Evolutionary conservation across 2,329 filamentous ascomycete species (phyloP).

Genomic region (Aspergillus flavus): DNA sequence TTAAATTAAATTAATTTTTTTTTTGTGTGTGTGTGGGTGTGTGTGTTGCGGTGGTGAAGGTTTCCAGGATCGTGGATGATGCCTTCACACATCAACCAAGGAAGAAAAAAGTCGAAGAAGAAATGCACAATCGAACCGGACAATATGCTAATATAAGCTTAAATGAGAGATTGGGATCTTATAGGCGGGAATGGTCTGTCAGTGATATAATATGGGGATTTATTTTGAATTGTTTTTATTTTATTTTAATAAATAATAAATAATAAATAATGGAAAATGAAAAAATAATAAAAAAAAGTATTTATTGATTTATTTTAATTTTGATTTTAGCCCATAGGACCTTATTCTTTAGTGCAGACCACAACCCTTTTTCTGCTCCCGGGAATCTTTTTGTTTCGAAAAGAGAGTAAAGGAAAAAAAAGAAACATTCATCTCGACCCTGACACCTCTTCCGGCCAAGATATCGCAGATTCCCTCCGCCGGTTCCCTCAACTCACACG

Average conservation of each 20-base stretch:
- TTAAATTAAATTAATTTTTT: not conserved
- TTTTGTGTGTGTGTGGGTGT: not conserved
- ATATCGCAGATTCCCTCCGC: not conserved
- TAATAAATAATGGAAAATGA: not conserved
- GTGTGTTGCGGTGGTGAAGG: not conserved
- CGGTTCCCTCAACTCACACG: not conserved
- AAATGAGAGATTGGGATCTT: not conserved
- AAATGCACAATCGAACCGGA: not conserved
- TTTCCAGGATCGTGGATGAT: not conserved
- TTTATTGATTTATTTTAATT: not conserved
- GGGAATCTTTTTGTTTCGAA: not conserved
- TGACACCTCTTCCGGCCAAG: not conserved
- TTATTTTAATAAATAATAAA: not conserved
- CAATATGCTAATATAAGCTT: not conserved
- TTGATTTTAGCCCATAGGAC: constrained; percentile 22
- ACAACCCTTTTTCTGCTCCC: constrained; percentile 1
- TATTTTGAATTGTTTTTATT: not conserved
- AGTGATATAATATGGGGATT: not conserved
- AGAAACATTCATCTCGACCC: not conserved
- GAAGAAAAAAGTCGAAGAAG: not conserved
- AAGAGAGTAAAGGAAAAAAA: not conserved
- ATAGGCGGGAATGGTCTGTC: not conserved
- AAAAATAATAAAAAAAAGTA: not conserved
- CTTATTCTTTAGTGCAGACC: constrained; percentile 27
- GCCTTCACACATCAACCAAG: not conserved